Conservation (phyloP, 2,329 filamentous ascomycete genomes). For the Colletotrichum euphorbiae region DNA sequence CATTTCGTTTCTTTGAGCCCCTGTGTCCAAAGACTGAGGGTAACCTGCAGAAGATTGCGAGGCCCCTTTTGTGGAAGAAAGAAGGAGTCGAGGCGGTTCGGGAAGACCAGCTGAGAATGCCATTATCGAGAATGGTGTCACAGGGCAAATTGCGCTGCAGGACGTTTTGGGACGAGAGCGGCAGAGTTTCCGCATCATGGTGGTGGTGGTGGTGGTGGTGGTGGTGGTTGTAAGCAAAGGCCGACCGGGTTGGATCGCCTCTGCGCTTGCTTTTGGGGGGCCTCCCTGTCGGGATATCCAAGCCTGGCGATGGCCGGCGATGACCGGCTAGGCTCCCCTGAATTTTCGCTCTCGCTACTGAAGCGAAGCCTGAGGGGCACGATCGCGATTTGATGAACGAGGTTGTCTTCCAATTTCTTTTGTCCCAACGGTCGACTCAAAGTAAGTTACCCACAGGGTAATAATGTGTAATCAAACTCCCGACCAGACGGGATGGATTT, state of each 20-base stretch:
- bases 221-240: background rate
- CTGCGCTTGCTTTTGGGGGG: constrained; percentile 17
- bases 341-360: background rate
- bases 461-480: constrained; percentile 35
- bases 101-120: constrained; percentile 9
- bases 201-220: no score
- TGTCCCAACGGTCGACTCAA: background rate
- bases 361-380: no score
- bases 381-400: background rate
- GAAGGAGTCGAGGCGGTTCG: constrained; percentile 3
- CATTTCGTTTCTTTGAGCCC: constrained; percentile 27
- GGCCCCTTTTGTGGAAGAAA: background rate
- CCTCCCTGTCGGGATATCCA: no score
- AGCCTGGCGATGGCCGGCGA: constrained; percentile 21
- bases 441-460: constrained; percentile 2
- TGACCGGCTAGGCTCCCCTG: constrained; percentile 1
- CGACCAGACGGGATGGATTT: constrained; percentile 18
- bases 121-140: constrained; percentile 30
- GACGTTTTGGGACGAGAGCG: background rate
- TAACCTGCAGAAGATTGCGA: constrained; percentile 22
- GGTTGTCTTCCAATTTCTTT: constrained; percentile 2
- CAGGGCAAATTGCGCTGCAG: constrained; percentile 23
- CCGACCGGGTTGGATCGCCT: background rate
- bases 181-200: background rate
- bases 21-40: background rate